phyloP scores from a whole-genome alignment of 2,329 filamentous ascomycete species.

The Chaetothyriales sp. region DNA sequence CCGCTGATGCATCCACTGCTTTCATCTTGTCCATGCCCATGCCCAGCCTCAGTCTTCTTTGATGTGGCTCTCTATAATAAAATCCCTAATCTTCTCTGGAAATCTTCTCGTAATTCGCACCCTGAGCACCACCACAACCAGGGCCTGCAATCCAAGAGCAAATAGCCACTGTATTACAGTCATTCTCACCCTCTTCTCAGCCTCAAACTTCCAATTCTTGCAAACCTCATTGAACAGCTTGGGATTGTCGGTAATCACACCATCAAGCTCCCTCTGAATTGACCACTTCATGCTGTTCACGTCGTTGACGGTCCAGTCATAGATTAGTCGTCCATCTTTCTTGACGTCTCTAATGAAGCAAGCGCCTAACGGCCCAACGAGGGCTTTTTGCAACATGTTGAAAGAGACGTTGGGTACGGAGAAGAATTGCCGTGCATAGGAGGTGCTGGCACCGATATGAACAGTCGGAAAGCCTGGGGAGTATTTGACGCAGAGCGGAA shows the following conservation, averaged over 20 bases:
- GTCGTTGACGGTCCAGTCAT: conserved; percentile 80
- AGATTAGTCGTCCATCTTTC: conserved; percentile 45
- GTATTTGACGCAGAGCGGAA: conserved; percentile 48
- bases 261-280: conserved; percentile 53
- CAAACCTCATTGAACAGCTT: conserved; percentile 38
- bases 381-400: conserved; percentile 55
- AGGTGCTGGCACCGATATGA: conserved; percentile 30
- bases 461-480: conserved; percentile 28
- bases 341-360: conserved; percentile 52
- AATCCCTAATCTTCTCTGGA: conserved; percentile 12
- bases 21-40: not conserved
- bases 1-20: not conserved
- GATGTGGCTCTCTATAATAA: conserved; percentile 6
- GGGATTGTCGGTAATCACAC: conserved; percentile 76
- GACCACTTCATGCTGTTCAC: conserved; percentile 69
- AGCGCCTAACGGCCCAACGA: conserved; percentile 54
- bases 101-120: conserved; percentile 10
- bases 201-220: conserved; percentile 13
- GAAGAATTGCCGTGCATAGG: conserved; percentile 59
- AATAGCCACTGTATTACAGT: conserved; percentile 13
- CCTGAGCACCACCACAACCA: conserved; percentile 12
- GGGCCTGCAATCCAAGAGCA: conserved; percentile 11
- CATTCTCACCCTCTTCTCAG: conserved; percentile 6
- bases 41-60: not conserved
- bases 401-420: conserved; percentile 55